Percentiles rank a stretch among this genome's conserved stretches.
phyloP scores from a whole-genome alignment of 2,329 filamentous ascomycete species.

The Fusarium mangiferae region DNA sequence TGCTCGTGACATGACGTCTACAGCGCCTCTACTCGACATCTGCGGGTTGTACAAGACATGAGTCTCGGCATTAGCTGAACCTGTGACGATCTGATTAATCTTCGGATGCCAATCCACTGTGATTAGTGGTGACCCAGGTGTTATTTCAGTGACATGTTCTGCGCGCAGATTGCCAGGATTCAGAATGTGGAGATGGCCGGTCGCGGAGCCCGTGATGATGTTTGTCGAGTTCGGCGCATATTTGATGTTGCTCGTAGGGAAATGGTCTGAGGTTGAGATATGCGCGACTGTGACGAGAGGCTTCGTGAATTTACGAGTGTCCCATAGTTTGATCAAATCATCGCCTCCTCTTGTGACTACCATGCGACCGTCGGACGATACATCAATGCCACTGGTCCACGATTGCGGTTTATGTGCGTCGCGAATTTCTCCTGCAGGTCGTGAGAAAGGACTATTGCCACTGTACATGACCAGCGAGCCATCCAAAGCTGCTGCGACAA shows the following conservation, averaged over 20 bases:
- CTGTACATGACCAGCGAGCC: slow-evolving; percentile 92
- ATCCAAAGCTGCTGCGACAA: slow-evolving; percentile 87
- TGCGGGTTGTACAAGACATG: slow-evolving; percentile 91
- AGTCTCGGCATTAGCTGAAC: slow-evolving; percentile 89
- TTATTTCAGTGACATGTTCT: slow-evolving; percentile 89
- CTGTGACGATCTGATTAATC: slow-evolving; percentile 95
- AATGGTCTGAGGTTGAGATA: slow-evolving; percentile 83
- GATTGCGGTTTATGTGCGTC: slow-evolving; percentile 85
- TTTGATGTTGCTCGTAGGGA: slow-evolving; percentile 84
- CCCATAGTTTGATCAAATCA: slow-evolving; percentile 94
- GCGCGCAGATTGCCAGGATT: slow-evolving; percentile 90
- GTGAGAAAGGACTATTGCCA: slow-evolving; percentile 85
- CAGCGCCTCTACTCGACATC: slow-evolving; percentile 83
- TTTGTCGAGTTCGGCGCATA: slow-evolving; percentile 87
- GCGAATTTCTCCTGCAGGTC: slow-evolving; percentile 84
- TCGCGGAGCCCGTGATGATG: slow-evolving; percentile 88
- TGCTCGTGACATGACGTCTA: slow-evolving; percentile 89
- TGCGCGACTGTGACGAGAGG: slow-evolving; percentile 84
- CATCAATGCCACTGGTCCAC: slow-evolving; percentile 92
- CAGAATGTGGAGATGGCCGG: slow-evolving; percentile 89
- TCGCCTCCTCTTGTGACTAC: slow-evolving; percentile 92
- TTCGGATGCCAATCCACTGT: slow-evolving; percentile 91
- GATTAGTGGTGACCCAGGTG: slow-evolving; percentile 83
- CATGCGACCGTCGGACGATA: slow-evolving; percentile 90
- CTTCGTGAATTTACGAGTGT: slow-evolving; percentile 93